Base-by-base conservation (phyloP, 306 rosid species). In the Quercus ilex region DNA sequence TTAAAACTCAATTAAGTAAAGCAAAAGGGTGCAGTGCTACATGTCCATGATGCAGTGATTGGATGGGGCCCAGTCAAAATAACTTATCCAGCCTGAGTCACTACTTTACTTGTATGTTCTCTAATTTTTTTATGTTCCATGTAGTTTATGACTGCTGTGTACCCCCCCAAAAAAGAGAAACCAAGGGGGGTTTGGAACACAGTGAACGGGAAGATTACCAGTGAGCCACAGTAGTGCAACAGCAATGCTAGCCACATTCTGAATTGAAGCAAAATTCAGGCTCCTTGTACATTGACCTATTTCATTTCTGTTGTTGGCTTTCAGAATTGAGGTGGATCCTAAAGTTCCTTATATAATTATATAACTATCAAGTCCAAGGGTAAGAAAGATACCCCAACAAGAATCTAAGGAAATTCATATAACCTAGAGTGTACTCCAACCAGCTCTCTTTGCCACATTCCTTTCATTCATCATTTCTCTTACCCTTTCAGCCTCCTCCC, bases 401-500 rank as follows among this genome's bases (percentile, higher is more conserved):
- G 43, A 60, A 35, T 43, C 55, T 52, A n/a, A 38, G 52, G 30
- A 23, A 31, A 53, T 73, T 21, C 28, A 25, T 71, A 30, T 33
- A 11, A 35, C 52, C 82, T 76, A 85, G 12, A 85, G 75, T 4
- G 75, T 73, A 80, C 94, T 91, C 93, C 92, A 90, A 56, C 91
- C 94, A 76, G 82, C 84, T 86, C 85, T 90, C 88, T 90, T 91
- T 75, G 81, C 85, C 71, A 88, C 55, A 77, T 89, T 88, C 76
- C 83, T 86, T 74, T 83, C 82, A 74, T 69, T 80, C 97, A 91
- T 91, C 76, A 71, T 74, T 73, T 71, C 83, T 79, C 98, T 90
- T 64, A 87, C 91, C 46, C 77, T 85, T 78, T 86, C 87, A 20
- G 94, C 97, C 62, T 88, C 94, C 65, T 91, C 97, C 98, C 98